A percentile compares a stretch with the other conserved stretches of the same genome.
These are phyloP conservation scores for Wallacemonas sp. DNA, from an alignment of 208 protist species.

Conservation along the genomic window DNA sequence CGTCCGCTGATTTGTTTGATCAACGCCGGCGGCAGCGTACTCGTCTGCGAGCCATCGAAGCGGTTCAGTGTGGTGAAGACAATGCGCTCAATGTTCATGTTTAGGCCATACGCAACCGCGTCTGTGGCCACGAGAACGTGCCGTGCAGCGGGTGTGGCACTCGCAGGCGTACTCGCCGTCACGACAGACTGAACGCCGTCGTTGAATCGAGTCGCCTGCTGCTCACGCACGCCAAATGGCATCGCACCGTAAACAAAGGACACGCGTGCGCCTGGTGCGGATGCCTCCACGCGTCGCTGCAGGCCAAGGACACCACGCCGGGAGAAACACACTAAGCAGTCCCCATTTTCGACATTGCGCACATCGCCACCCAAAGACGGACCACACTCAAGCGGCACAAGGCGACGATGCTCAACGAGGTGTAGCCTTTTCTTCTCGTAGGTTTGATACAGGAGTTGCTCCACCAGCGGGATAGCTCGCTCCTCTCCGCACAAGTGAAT, in stretches of 20 bases:
- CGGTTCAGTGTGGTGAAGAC: conserved; percentile 82
- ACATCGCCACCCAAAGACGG: conserved; percentile 43
- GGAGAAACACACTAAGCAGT: conserved; percentile 90
- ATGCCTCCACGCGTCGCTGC: conserved; percentile 36
- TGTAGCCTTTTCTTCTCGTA: conserved; percentile 60
- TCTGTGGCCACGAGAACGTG: conserved; percentile 92
- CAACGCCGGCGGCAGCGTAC: conserved; percentile 34
- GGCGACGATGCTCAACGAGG: conserved; percentile 73
- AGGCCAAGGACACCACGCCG: conserved; percentile 65
- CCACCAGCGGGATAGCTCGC: conserved; percentile 66
- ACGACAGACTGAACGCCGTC: conserved; percentile 35
- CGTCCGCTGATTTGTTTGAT: conserved; percentile 87
- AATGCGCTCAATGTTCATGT: conserved; percentile 93
- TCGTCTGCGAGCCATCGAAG: conserved; percentile 72
- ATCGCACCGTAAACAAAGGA: conserved; percentile 93
- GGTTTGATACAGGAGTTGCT: conserved; percentile 66
- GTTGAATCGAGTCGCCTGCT: conserved; percentile 88
- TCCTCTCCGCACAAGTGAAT: conserved; percentile 92
- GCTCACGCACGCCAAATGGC: conserved; percentile 86
- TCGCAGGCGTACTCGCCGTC: background rate
- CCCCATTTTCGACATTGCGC: conserved; percentile 60
- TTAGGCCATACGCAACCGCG: conserved; percentile 95
- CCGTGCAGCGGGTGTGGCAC: conserved; percentile 17
- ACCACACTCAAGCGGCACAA: conserved; percentile 65
- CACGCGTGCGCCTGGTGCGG: conserved; percentile 39